Base-by-base conservation (phyloP, 2,329 filamentous ascomycete genomes). In the Fusarium haematococcum region DNA sequence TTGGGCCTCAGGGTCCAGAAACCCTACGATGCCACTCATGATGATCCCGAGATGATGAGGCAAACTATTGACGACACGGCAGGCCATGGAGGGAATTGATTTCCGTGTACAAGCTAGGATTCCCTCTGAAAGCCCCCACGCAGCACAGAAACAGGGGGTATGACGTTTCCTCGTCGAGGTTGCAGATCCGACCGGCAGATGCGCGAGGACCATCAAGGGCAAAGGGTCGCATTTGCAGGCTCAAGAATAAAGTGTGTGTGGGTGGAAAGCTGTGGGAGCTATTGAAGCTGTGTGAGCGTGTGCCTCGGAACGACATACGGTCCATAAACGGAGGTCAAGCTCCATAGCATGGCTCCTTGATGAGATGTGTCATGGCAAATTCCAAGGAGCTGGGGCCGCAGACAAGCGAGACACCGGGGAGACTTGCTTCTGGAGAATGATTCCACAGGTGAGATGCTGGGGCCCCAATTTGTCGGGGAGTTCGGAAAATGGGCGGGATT, bases 111-210 rank as follows among this genome's bases (percentile, higher is more conserved):
- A 48, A 41, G 30, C 73, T 66, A 63, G 69, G 66, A 63, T 70
- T 62, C 63, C 66, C 30, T 58, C 71, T 57, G 52, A 58, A 37
- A 16, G 23, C 63, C 69, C 71, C 75, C 76, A 75, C 71, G 64
- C 60, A 65, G 50, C 33, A 43, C n/a, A 63, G 18, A 25, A 57
- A 27, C 73, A 77, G 66, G 75, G 70, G 71, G 41, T 45, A 74
- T 78, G 77, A 72, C 77, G 71, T 75, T 75, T 68, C 45, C 56
- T 32, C 61, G 57, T 67, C 33, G 63, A 69, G 67, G 61, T 37
- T 69, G 76, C 68, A 77, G 74, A 78, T 78, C 75, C 77, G 61
- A 56, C 58, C 77, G 73, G 74, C 70, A 75, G 70, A 73, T 70
- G 70, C 68, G 61, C 43, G 63, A 71, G 63, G 67, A 68, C 62